Evolutionary conservation across 169 alveolate genomes (phyloP).

Genomic region (Babesia caballi): DNA sequence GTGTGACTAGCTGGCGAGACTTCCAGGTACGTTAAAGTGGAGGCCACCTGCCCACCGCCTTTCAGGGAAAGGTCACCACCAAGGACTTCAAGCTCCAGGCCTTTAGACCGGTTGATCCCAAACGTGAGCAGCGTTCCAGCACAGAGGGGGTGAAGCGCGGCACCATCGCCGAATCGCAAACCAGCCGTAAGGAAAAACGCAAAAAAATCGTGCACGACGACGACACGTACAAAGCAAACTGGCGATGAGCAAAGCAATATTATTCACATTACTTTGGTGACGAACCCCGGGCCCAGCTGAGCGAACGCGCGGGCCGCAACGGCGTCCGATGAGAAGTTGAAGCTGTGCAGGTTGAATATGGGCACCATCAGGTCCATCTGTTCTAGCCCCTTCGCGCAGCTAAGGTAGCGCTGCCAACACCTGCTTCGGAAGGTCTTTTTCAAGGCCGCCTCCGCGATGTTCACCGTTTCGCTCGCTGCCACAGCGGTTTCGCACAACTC

Average conservation of each 20-base stretch:
- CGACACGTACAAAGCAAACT: constrained; percentile 31
- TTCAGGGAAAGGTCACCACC: constrained; percentile 47
- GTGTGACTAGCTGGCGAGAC: constrained; percentile 73
- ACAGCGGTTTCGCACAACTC: constrained; percentile 21
- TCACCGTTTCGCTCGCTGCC: not conserved
- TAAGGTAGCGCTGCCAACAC: constrained; percentile 28
- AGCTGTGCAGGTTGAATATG: constrained; percentile 2
- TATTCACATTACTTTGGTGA: not conserved
- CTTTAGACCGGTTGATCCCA: constrained; percentile 63
- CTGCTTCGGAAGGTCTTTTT: not conserved
- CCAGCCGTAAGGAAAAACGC: constrained; percentile 34
- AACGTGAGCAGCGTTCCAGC: constrained; percentile 63
- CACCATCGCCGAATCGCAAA: constrained; percentile 48
- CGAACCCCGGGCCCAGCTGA: constrained; percentile 13
- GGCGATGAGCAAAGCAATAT: not conserved
- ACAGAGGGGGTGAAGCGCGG: constrained; percentile 7
- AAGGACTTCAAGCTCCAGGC: constrained; percentile 67
- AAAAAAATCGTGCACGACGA: constrained; percentile 27
- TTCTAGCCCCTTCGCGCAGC: constrained; percentile 29
- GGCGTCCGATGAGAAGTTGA: constrained; percentile 11
- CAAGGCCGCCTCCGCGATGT: not conserved
- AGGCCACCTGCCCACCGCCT: too few species aligned
- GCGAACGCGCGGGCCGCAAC: constrained; percentile 18
- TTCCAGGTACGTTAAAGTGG: constrained; percentile 42
- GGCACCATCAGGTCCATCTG: constrained; percentile 1